These are phyloP conservation scores for Fusarium sp. DNA, from an alignment of 2,329 filamentous ascomycete species.

Conservation along the genomic window DNA sequence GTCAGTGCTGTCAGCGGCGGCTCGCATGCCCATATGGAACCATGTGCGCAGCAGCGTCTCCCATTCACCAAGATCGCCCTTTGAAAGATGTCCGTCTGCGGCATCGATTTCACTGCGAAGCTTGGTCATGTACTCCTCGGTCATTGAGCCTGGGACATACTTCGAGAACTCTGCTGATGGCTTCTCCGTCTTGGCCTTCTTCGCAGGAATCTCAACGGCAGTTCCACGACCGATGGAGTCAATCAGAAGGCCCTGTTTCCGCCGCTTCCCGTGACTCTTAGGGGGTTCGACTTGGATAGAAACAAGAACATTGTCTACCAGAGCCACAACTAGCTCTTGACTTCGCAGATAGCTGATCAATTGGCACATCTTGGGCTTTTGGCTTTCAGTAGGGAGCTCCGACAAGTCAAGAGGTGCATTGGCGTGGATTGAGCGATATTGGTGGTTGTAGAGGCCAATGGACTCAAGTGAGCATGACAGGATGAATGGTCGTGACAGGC, in stretches of 20 bases:
- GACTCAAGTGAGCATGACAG: conserved; percentile 68
- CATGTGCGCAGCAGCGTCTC: conserved; percentile 62
- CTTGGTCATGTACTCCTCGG: conserved; percentile 60
- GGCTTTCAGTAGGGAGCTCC: conserved; percentile 51
- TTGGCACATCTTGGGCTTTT: conserved; percentile 53
- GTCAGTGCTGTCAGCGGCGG: conserved; percentile 30
- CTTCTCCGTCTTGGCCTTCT: conserved; percentile 49
- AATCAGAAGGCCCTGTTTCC: conserved; percentile 72
- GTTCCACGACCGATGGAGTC: conserved; percentile 78
- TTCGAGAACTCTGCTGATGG: conserved; percentile 50
- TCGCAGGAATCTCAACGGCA: conserved; percentile 51
- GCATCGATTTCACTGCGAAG: conserved; percentile 57
- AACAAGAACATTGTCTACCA: conserved; percentile 72
- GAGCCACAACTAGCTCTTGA: conserved; percentile 72
- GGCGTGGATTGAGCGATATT: conserved; percentile 71
- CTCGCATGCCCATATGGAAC: conserved; percentile 57
- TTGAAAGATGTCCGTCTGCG: conserved; percentile 61
- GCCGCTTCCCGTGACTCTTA: conserved; percentile 64
- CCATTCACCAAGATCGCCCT: conserved; percentile 60
- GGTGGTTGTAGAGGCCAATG: conserved; percentile 74
- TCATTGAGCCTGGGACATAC: conserved; percentile 61
- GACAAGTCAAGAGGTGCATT: conserved; percentile 59
- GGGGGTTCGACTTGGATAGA: conserved; percentile 76
- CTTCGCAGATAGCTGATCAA: conserved; percentile 73
- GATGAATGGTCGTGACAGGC: conserved; percentile 73